Evolutionary conservation across 2,329 filamentous ascomycete species (phyloP).

Genomic region (Pestalotiopsis sp.): DNA sequence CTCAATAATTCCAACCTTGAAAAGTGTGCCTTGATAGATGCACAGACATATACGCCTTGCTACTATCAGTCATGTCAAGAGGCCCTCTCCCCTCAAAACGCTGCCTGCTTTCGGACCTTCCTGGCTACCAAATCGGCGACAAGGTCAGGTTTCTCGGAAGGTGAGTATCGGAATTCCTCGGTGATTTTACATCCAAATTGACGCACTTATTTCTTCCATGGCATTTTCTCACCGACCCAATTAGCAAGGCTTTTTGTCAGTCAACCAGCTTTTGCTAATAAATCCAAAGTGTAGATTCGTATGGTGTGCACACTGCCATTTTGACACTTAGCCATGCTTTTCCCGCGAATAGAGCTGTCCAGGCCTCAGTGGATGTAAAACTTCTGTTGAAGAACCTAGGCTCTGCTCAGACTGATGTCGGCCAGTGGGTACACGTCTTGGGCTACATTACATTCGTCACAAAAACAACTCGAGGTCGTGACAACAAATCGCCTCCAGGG

Average conservation of each 20-base stretch:
- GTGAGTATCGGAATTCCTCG: slow-evolving; percentile 52
- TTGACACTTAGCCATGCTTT: slow-evolving; percentile 71
- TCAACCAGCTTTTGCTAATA: slow-evolving; percentile 23
- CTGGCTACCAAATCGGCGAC: slow-evolving; percentile 52
- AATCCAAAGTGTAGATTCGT: slow-evolving; percentile 48
- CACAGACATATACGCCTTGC: neutral
- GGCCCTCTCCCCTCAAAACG: slow-evolving; percentile 66
- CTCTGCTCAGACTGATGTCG: slow-evolving; percentile 65
- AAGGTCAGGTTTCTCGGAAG: slow-evolving; percentile 94
- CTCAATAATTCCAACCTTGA: neutral
- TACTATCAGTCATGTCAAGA: slow-evolving; percentile 43
- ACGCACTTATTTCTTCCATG: neutral
- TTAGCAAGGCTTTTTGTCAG: neutral
- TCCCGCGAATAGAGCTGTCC: slow-evolving; percentile 46
- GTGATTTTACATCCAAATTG: slow-evolving; percentile 12
- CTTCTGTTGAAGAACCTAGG: slow-evolving; percentile 69
- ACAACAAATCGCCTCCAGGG: slow-evolving; percentile 10
- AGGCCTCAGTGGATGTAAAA: slow-evolving; percentile 68
- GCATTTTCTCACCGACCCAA: too few species aligned
- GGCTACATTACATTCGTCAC: slow-evolving; percentile 65
- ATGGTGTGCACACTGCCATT: slow-evolving; percentile 55
- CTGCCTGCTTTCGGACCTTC: slow-evolving; percentile 66
- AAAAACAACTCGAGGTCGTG: neutral
- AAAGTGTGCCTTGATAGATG: neutral
- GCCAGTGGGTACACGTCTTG: slow-evolving; percentile 88